These are phyloP conservation scores for Jamesozyma lodderae DNA, from an alignment of 805 yeast species.

Conservation along the genomic window DNA sequence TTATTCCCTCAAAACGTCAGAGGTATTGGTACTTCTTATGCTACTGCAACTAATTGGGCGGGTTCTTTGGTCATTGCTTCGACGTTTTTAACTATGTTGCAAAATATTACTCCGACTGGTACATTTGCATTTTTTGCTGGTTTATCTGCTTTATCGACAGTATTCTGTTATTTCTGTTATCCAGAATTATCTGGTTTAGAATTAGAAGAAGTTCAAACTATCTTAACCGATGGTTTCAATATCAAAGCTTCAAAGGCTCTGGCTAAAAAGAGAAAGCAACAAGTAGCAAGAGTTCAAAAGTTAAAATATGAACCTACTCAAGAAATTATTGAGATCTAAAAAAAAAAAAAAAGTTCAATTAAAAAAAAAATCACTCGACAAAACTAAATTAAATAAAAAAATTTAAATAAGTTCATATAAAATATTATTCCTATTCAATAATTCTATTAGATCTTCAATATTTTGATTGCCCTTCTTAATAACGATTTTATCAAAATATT, in stretches of 20 bases:
- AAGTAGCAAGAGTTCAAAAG: conserved; percentile 12
- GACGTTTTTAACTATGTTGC: conserved; percentile 88
- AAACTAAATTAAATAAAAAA: not conserved
- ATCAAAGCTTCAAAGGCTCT: conserved; percentile 54
- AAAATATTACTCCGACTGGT: conserved; percentile 89
- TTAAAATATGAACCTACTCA: conserved; percentile 20
- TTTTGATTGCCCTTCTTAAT: conserved; percentile 5
- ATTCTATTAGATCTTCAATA: not conserved
- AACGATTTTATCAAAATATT: conserved; percentile 18
- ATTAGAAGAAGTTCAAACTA: conserved; percentile 80
- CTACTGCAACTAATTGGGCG: conserved; percentile 92
- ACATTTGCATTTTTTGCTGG: conserved; percentile 88
- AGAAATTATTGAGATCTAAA: conserved; percentile 18
- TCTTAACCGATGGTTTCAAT: conserved; percentile 78
- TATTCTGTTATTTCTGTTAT: conserved; percentile 73
- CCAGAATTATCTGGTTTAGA: conserved; percentile 90
- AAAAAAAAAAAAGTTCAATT: not conserved
- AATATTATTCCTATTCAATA: not conserved
- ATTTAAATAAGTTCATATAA: not conserved
- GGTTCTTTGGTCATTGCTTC: conserved; percentile 88
- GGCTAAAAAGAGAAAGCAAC: conserved; percentile 39
- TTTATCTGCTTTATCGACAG: conserved; percentile 58
- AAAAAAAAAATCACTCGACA: too few species aligned
- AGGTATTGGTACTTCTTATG: conserved; percentile 82
- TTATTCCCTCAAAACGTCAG: conserved; percentile 89